Conservation (phyloP, 192 early-diverging fungal genomes). For the Linnemannia schmuckeri region DNA sequence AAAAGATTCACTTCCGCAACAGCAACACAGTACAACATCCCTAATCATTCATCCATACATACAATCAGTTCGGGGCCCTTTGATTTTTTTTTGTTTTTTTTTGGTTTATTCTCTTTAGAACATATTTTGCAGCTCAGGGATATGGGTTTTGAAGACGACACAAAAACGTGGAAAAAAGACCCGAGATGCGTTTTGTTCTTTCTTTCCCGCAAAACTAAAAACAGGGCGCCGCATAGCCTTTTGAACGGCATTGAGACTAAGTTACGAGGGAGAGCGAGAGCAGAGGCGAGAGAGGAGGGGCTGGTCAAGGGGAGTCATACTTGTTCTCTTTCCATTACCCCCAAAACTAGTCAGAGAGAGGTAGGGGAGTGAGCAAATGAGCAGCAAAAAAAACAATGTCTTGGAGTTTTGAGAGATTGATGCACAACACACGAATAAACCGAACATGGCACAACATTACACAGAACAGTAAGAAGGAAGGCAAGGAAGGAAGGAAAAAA, state of each 20-base stretch:
- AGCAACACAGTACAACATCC: not conserved
- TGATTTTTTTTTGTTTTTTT: not conserved
- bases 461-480: not conserved
- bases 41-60: not conserved
- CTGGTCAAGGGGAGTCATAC: not conserved
- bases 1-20: not conserved
- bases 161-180: slow-evolving; percentile 3
- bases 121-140: not conserved
- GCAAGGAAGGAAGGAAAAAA: not conserved
- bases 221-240: slow-evolving; percentile 3
- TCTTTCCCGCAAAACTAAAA: not conserved
- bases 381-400: not conserved
- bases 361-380: not conserved
- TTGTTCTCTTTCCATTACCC: not conserved
- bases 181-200: not conserved
- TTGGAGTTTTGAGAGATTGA: slow-evolving; percentile 1
- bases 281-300: not conserved
- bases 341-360: not conserved
- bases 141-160: not conserved
- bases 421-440: not conserved
- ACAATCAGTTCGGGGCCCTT: not conserved
- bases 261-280: not conserved
- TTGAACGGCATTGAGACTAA: not conserved
- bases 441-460: not conserved
- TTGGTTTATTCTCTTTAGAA: not conserved